Evolutionary conservation across 2,329 filamentous ascomycete genomes (phyloP).

Genomic region (Camillea tinctor): DNA sequence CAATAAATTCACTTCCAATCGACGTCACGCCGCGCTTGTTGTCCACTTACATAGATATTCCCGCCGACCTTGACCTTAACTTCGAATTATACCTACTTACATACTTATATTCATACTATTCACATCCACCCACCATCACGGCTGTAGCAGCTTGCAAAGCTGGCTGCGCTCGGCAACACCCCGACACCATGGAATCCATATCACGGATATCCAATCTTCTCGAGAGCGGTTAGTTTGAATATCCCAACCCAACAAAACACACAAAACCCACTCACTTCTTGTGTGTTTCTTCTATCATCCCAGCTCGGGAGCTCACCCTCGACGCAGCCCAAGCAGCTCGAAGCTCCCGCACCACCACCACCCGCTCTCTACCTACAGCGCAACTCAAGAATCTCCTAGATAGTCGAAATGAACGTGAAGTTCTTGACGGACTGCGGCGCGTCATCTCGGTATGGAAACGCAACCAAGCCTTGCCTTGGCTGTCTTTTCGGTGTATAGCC

Average conservation of each 20-base stretch:
- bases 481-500: no score
- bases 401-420: conserved; percentile 87
- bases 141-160: conserved; percentile 23
- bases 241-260: conserved; percentile 1
- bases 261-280: conserved; percentile 6
- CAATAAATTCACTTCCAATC: conserved; percentile 1
- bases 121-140: conserved; percentile 12
- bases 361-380: conserved; percentile 67
- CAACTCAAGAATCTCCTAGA: conserved; percentile 95
- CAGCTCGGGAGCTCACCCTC: conserved; percentile 94
- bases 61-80: no score
- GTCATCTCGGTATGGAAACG: conserved; percentile 71
- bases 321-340: conserved; percentile 92
- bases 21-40: conserved; percentile 1
- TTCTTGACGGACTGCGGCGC: conserved; percentile 85
- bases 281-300: conserved; percentile 5
- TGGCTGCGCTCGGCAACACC: conserved; percentile 18
- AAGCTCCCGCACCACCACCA: conserved; percentile 57
- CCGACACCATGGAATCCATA: conserved; percentile 80
- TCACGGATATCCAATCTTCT: conserved; percentile 90
- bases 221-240: conserved; percentile 71
- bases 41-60: conserved; percentile 9
- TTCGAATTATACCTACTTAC: conserved; percentile 1
- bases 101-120: conserved; percentile 9
- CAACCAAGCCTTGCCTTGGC: conserved; percentile 8